phyloP scores from a whole-genome alignment of 2,329 filamentous ascomycete species.

The Allantophomopsis lycopodina region DNA sequence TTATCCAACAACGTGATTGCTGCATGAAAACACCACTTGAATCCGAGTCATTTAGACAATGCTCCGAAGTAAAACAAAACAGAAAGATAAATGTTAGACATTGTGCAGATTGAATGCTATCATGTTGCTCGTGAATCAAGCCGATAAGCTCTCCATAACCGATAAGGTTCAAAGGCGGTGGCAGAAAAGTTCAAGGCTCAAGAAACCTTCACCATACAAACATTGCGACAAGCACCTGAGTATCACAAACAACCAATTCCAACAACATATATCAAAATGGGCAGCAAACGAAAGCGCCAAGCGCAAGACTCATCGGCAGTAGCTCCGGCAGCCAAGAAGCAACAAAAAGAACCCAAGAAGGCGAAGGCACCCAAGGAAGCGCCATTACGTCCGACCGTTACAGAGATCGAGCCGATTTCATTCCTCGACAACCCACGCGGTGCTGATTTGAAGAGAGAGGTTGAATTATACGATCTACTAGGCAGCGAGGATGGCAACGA shows the following conservation, averaged over 20 bases:
- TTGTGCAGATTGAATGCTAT: too few species aligned
- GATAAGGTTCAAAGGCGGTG: too few species aligned
- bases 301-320: conserved; percentile 9
- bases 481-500: conserved; percentile 43
- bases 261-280: conserved; percentile 18
- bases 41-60: too few species aligned
- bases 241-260: neutral
- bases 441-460: conserved; percentile 43
- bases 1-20: too few species aligned
- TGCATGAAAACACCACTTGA: too few species aligned
- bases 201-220: too few species aligned
- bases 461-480: conserved; percentile 44
- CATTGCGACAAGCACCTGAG: too few species aligned
- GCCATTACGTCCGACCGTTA: conserved; percentile 6
- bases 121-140: too few species aligned
- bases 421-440: conserved; percentile 38
- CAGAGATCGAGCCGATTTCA: conserved; percentile 12
- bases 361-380: conserved; percentile 3
- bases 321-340: conserved; percentile 8
- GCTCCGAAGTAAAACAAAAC: too few species aligned
- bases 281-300: conserved; percentile 27
- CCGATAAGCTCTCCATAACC: too few species aligned
- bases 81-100: too few species aligned
- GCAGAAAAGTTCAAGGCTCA: too few species aligned
- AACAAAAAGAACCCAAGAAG: conserved; percentile 9